These are phyloP conservation scores for Fusarium sp. DNA, from an alignment of 2,329 filamentous ascomycete species.

Conservation along the genomic window DNA sequence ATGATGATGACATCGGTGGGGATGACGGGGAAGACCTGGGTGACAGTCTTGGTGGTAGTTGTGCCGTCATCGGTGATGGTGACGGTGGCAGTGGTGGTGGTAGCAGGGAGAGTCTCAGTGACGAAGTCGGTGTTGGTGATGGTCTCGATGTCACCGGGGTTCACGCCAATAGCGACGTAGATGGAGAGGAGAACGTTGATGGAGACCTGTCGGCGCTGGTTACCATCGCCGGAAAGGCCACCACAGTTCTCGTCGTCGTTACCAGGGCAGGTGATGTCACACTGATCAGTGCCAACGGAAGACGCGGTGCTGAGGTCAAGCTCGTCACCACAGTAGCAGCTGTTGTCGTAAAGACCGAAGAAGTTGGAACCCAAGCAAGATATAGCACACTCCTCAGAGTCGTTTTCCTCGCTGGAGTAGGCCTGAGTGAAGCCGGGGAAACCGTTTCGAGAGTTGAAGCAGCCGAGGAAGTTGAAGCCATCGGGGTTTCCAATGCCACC, in stretches of 20 bases:
- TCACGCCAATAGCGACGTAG: conserved; percentile 31
- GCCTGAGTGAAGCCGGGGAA: conserved; percentile 45
- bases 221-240: conserved; percentile 26
- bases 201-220: conserved; percentile 40
- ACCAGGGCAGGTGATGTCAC: conserved; percentile 48
- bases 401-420: conserved; percentile 28
- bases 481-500: conserved; percentile 13
- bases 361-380: conserved; percentile 42
- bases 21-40: conserved; percentile 35
- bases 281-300: conserved; percentile 32
- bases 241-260: conserved; percentile 43
- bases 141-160: conserved; percentile 26
- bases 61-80: conserved; percentile 46
- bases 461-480: conserved; percentile 46
- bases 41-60: conserved; percentile 41
- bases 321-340: conserved; percentile 48
- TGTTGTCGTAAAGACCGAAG: conserved; percentile 43
- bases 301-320: conserved; percentile 23
- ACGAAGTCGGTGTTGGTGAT: conserved; percentile 32
- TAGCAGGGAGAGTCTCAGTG: conserved; percentile 45
- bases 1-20: conserved; percentile 43
- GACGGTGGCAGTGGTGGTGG: conserved; percentile 44
- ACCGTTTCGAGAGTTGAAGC: conserved; percentile 43
- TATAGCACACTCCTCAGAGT: conserved; percentile 37
- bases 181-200: conserved; percentile 42